Base-by-base conservation (phyloP, 768 basidiomycete species). In the Chalciporus sphaerocephalus region DNA sequence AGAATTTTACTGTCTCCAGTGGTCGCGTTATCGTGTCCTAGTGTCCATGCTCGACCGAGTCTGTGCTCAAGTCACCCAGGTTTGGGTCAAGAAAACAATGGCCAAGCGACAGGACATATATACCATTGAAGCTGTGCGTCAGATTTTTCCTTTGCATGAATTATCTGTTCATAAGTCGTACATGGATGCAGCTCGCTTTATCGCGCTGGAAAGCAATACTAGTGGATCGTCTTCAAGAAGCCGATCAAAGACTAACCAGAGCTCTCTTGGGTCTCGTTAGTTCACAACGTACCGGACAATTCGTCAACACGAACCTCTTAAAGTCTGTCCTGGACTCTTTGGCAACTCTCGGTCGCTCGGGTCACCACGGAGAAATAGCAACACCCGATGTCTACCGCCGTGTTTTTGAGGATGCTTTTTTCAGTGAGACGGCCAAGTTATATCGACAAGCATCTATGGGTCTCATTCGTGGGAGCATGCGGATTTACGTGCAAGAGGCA, bases 181-280 rank as follows among this genome's bases (percentile, higher is more conserved):
- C 13, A 8, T 8, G 7, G 7, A 15, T 38, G 13, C 47, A 83
- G 89, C 82, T 96, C 49, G 86, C 92, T 3, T 79, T 96, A 30
- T 88, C 92, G 0, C 87, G 91, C 69, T 96, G 92, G 93, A 92
- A 84, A 60, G 74, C 76, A 48, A 80, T 88, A 65, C 80, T 94
- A 49, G 94, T 94, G 71, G 67, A 80, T 36, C 82, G 81, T 43
- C 75, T 92, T 23, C 90, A 92, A 66, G 71, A 73, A 53, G 85
- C 82, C 53, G 73, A 83, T 54, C 73, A 76, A 52, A 89, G 88
- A 69, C 74, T 94, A n/a, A 87, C 90, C 1, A 78, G 79, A 51
- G 90, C 92, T 6, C 75, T 95, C 36, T 74, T 95, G 35, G 79
- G 83, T 35, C 74, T 93, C 36, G 88, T 97, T 55, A 91, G 93